Conservation (phyloP, 106 monocot species). For the Dendrobium officinale region DNA sequence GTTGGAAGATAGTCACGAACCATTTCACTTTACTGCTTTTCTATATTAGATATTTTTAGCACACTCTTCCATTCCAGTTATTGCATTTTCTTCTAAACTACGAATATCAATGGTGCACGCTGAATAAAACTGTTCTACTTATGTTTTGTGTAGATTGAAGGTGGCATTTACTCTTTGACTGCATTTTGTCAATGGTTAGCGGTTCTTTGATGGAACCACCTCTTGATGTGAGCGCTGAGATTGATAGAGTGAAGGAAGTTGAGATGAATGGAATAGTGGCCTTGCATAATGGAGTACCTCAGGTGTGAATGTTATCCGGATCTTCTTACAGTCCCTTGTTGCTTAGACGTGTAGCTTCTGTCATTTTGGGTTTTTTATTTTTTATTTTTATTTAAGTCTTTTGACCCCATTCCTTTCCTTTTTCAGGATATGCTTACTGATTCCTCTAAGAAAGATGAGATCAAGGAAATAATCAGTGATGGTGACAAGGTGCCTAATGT, state of each 20-base stretch:
- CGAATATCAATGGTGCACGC: too few relatives aligned
- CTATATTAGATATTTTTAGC: not conserved
- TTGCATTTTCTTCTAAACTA: not conserved
- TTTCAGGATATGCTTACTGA: constrained; percentile 7
- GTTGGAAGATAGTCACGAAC: not conserved
- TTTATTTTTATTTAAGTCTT: not conserved
- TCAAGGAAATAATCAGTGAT: constrained; percentile 20
- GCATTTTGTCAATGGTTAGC: not conserved
- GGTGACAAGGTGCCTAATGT: constrained; percentile 7
- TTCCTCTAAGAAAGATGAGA: constrained; percentile 1
- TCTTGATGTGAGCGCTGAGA: not conserved
- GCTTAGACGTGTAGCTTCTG: too few relatives aligned
- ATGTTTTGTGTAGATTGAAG: not conserved
- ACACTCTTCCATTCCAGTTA: not conserved
- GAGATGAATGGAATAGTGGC: not conserved
- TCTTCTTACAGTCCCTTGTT: not conserved
- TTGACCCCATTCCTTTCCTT: not conserved
- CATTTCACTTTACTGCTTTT: not conserved
- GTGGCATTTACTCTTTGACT: not conserved
- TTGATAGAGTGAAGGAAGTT: not conserved
- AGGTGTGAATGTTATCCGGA: not conserved
- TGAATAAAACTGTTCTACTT: not conserved
- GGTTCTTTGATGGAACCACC: not conserved
- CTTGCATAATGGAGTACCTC: not conserved
- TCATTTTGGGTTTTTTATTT: not conserved